A percentile compares a stretch with the other conserved stretches of the same genome.
Evolutionary conservation across 129 eudicot genomes (phyloP).

Genomic region (Pseudognaphalium luteoalbum): DNA sequence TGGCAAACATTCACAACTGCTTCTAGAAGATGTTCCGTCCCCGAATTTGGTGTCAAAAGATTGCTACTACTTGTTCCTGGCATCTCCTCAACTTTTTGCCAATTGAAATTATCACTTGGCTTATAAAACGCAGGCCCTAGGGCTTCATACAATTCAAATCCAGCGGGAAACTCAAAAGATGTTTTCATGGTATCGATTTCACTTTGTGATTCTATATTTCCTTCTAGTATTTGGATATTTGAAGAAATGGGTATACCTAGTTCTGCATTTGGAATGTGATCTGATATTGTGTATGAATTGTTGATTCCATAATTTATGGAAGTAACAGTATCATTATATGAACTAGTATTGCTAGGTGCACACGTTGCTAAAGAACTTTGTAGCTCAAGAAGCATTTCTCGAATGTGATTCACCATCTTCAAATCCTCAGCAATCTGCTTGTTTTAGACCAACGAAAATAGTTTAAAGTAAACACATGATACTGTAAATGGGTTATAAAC

Average conservation of each 20-base stretch:
- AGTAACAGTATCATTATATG: conserved; percentile 30
- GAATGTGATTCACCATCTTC: conserved; percentile 61
- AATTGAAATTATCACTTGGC: conserved; percentile 37
- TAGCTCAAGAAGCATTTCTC: conserved; percentile 45
- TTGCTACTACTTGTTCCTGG: conserved; percentile 45
- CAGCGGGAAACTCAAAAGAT: conserved; percentile 61
- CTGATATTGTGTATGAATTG: conserved; percentile 32
- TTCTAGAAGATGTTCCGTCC: conserved; percentile 76
- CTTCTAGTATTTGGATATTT: conserved; percentile 26
- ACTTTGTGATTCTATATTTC: conserved; percentile 20
- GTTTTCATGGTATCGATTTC: conserved; percentile 41
- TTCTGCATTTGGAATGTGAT: conserved; percentile 21
- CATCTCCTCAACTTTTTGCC: conserved; percentile 46
- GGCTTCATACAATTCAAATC: conserved; percentile 86
- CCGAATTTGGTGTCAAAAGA: conserved; percentile 45
- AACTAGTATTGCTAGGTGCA: conserved; percentile 26
- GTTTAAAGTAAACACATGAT: not conserved
- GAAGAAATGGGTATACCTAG: conserved; percentile 28
- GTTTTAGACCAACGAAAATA: not conserved
- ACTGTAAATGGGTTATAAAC: not conserved
- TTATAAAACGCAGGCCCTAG: conserved; percentile 63
- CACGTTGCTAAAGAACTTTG: conserved; percentile 44
- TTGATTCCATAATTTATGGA: conserved; percentile 24
- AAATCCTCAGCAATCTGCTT: conserved; percentile 67
- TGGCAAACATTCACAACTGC: conserved; percentile 73